Conservation (phyloP, 257 asterid genomes). For the Gentiana straminea region DNA sequence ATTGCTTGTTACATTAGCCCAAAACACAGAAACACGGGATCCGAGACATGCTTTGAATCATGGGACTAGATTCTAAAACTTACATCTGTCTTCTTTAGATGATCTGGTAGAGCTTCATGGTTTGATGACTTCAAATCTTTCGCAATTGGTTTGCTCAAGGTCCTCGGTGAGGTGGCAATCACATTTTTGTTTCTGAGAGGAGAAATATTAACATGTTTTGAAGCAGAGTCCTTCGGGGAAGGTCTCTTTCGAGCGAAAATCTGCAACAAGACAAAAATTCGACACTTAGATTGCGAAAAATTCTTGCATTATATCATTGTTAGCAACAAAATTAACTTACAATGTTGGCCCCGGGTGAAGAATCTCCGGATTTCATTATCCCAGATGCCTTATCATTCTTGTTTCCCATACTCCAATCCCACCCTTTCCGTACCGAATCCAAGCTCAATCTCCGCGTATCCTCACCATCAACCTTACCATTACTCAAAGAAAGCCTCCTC, state of each 20-base stretch:
- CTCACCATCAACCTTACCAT: conserved; percentile 28
- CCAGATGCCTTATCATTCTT: conserved; percentile 25
- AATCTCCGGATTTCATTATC: conserved; percentile 28
- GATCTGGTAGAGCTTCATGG: conserved; percentile 23
- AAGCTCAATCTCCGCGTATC: conserved; percentile 68
- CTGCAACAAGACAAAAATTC: conserved; percentile 16
- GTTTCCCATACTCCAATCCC: conserved; percentile 47
- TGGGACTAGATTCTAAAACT: conserved; percentile 25
- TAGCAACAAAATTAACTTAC: conserved; percentile 1
- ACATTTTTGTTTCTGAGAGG: conserved; percentile 64
- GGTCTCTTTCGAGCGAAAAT: conserved; percentile 23
- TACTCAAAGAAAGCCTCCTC: conserved; percentile 64
- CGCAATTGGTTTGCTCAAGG: conserved; percentile 20
- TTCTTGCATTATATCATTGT: too few relatives aligned
- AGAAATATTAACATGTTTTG: conserved; percentile 28
- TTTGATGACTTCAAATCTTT: conserved; percentile 32
- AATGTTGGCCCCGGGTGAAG: conserved; percentile 3
- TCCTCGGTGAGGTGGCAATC: conserved; percentile 36
- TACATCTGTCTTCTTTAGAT: conserved; percentile 34
- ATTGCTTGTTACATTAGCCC: too few relatives aligned
- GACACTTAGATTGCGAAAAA: too few relatives aligned
- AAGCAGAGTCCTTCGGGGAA: conserved; percentile 17
- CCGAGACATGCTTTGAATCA: conserved; percentile 18
- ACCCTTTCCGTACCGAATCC: conserved; percentile 67
- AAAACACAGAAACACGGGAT: too few relatives aligned